phyloP scores from a whole-genome alignment of 164 flowering plant genomes.

The Berberis vulgaris region DNA sequence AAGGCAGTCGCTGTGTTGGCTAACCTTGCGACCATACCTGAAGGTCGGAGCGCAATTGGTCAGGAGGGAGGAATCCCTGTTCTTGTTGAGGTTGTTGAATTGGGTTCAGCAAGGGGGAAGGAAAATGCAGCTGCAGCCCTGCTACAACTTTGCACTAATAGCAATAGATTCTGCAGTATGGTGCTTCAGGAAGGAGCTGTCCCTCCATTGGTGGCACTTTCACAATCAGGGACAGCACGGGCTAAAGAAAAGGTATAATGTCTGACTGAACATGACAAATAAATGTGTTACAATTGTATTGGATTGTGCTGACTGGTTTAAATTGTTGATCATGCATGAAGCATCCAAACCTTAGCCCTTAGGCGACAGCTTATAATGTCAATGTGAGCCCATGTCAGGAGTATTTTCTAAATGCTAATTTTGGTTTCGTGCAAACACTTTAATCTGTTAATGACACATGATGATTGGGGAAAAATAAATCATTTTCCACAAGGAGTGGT shows the following conservation, averaged over 20 bases:
- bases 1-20: slow-evolving; percentile 96
- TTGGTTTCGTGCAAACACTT: too few species aligned
- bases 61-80: slow-evolving; percentile 76
- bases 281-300: not conserved
- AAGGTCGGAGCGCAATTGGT: slow-evolving; percentile 72
- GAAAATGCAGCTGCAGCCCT: slow-evolving; percentile 97
- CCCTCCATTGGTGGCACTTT: slow-evolving; percentile 82
- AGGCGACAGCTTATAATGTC: too few species aligned
- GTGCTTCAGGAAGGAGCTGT: slow-evolving; percentile 97
- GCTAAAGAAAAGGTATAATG: slow-evolving; percentile 79
- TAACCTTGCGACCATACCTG: slow-evolving; percentile 83
- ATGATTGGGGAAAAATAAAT: too few species aligned
- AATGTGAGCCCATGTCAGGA: too few species aligned
- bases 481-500: too few species aligned
- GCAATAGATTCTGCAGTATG: slow-evolving; percentile 53
- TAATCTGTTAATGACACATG: too few species aligned
- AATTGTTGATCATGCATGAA: too few species aligned
- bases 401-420: too few species aligned
- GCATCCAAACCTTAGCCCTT: too few species aligned
- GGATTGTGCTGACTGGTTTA: not conserved
- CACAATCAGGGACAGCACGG: slow-evolving; percentile 89
- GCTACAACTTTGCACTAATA: slow-evolving; percentile 68
- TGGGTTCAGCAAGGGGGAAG: slow-evolving; percentile 93
- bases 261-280: not conserved
- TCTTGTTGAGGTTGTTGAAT: slow-evolving; percentile 89